phyloP scores from a whole-genome alignment of 805 yeast species.

The Metschnikowia borealis region DNA sequence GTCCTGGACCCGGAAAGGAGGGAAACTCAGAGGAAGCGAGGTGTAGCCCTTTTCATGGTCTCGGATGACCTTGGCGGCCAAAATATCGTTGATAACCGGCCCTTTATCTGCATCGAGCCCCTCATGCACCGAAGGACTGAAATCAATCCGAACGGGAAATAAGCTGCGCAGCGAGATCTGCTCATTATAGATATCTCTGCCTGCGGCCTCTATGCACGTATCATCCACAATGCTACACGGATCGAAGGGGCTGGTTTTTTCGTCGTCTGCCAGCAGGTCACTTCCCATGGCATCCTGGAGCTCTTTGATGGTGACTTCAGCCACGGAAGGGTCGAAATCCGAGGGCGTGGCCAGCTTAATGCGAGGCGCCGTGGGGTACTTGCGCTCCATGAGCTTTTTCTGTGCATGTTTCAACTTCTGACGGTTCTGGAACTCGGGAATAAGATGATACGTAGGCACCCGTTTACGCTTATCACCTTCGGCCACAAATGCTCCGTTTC shows the following conservation, averaged over 20 bases:
- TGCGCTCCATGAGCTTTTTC: constrained; percentile 15
- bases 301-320: constrained; percentile 12
- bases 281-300: constrained; percentile 16
- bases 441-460: constrained; percentile 23
- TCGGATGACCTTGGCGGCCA: constrained; percentile 30
- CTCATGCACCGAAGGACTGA: constrained; percentile 11
- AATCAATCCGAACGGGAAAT: constrained; percentile 11
- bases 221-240: constrained; percentile 36
- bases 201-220: constrained; percentile 22
- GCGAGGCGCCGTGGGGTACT: constrained; percentile 5
- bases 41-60: constrained; percentile 28
- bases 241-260: constrained; percentile 36
- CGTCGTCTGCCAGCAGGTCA: constrained; percentile 24
- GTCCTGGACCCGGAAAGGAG: constrained; percentile 24
- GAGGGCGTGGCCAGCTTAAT: constrained; percentile 6
- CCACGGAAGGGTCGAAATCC: constrained; percentile 4
- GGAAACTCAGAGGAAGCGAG: constrained; percentile 34
- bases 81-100: constrained; percentile 26
- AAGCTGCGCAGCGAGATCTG: constrained; percentile 21
- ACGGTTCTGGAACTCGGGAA: constrained; percentile 23
- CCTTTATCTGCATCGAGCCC: constrained; percentile 19
- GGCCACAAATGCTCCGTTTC: constrained; percentile 30
- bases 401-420: constrained; percentile 13
- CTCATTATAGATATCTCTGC: constrained; percentile 30
- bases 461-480: constrained; percentile 33